Evolutionary conservation across 768 basidiomycete genomes (phyloP).

Genomic region (Termitomyces sp.): DNA sequence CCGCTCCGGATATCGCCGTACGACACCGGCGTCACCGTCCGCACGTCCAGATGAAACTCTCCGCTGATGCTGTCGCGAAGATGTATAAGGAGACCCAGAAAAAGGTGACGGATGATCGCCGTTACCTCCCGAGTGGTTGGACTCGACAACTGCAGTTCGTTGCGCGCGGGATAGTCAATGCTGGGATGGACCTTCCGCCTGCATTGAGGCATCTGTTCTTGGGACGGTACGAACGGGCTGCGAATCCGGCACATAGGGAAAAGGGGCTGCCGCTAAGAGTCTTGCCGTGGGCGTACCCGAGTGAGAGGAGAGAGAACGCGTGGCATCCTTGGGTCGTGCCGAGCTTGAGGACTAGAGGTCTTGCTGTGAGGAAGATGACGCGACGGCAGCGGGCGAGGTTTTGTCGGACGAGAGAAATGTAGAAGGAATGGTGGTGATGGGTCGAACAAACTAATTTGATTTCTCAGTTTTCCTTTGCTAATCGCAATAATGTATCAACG

Average conservation of each 20-base stretch:
- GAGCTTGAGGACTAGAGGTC: slow-evolving; percentile 9
- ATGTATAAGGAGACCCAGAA: background rate
- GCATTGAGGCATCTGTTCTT: slow-evolving; percentile 17
- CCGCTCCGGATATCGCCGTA: background rate
- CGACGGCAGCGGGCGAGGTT: background rate
- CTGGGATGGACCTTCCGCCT: slow-evolving; percentile 15
- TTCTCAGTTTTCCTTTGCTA: background rate
- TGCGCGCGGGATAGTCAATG: slow-evolving; percentile 13
- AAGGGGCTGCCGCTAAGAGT: slow-evolving; percentile 3
- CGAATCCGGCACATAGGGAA: background rate
- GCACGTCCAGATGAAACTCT: background rate
- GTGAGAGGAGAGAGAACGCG: background rate
- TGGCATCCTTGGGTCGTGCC: slow-evolving; percentile 12
- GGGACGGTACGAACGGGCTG: slow-evolving; percentile 11
- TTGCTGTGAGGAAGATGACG: background rate
- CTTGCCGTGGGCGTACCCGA: slow-evolving; percentile 12
- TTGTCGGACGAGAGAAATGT: background rate
- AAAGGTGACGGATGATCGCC: background rate
- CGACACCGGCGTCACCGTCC: background rate
- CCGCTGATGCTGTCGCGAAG: background rate
- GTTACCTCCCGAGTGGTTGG: slow-evolving; percentile 8
- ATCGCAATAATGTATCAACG: background rate
- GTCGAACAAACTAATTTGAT: background rate
- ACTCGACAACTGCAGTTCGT: slow-evolving; percentile 11
- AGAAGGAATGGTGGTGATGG: background rate